Base-by-base conservation (phyloP, 2,329 filamentous ascomycete genomes). In the Xylaria digitata region DNA sequence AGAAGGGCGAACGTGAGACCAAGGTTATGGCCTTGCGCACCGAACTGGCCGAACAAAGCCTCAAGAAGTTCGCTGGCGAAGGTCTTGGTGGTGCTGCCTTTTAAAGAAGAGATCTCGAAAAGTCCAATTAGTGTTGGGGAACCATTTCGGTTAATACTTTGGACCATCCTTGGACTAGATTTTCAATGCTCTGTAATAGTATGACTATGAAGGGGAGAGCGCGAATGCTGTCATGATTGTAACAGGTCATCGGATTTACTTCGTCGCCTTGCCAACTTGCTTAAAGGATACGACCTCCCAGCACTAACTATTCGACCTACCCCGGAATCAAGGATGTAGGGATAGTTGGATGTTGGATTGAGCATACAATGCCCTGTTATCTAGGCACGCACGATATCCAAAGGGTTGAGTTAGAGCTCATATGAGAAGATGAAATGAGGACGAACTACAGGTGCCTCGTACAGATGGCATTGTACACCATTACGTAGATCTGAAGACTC, bases 1-100 rank as follows among this genome's bases (percentile, higher is more conserved):
- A 88, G 61, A 81, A 81, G 72, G 79, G 86, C 50, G 84, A 86
- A 73, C 80, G 86, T 30, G 87, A 89, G 72, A 81, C 82, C 4
- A 82, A 83, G 57, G 81, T 83, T 1, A 85, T 85, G 78, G 84
- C 86, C 76, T 80, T 88, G 50, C 82, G 85, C 59, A 86, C 84
- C 49, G 85, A 88, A 54, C 75, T 88, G 67, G 86, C 84, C 65
- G 86, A 87, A 76, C 82, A 82, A 77, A 86, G 83, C 67, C 80
- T 89, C 72, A 84, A 85, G 76, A 88, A 84, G 58, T 78, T 88
- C 65, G 83, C 85, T 0, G 86, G 86, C 17, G 86, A 88, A 69
- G 84, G 84, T 17, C 78, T 84, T 63, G 84, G 85, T 1, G 86
- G 86, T 6, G 83, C 85, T 21, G 84, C 86, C 2, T 89, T 89